These are phyloP conservation scores for Neocucurbitaria cava DNA, from an alignment of 2,329 filamentous ascomycete genomes.

Conservation along the genomic window DNA sequence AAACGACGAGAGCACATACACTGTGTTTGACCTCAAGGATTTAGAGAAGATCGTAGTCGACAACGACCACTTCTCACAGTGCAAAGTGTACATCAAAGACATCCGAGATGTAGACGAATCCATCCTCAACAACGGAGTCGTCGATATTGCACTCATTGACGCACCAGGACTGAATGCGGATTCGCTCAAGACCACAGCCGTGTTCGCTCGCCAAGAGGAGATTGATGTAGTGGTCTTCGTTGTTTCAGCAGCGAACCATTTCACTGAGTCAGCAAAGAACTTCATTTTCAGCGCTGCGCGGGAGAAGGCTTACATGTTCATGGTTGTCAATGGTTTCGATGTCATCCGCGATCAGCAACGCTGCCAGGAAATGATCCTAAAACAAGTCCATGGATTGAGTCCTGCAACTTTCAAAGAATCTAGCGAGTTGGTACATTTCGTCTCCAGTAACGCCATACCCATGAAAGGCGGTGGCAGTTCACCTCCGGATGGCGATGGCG, in stretches of 20 bases:
- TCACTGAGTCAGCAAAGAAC: constrained; percentile 95
- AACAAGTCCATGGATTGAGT: constrained; percentile 87
- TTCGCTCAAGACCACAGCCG: constrained; percentile 94
- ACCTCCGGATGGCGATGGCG: constrained; percentile 45
- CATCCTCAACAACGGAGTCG: constrained; percentile 93
- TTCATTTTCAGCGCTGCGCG: constrained; percentile 95
- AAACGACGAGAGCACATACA: constrained; percentile 92
- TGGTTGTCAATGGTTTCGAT: constrained; percentile 97
- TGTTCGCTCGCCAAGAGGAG: constrained; percentile 96
- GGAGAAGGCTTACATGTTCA: constrained; percentile 98
- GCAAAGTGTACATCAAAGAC: constrained; percentile 96
- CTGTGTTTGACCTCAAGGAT: constrained; percentile 78
- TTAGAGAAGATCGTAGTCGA: constrained; percentile 90
- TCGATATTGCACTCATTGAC: constrained; percentile 97
- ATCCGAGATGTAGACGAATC: constrained; percentile 89
- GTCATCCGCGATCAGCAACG: constrained; percentile 89
- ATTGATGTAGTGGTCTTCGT: constrained; percentile 99
- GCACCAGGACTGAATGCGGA: constrained; percentile 95
- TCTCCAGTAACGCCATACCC: constrained; percentile 94
- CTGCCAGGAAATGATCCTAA: constrained; percentile 90
- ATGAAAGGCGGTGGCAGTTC: constrained; percentile 56
- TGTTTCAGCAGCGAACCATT: constrained; percentile 96
- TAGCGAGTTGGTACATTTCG: constrained; percentile 92
- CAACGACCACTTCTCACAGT: constrained; percentile 87
- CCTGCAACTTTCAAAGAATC: constrained; percentile 93